Evolutionary conservation across 2,329 filamentous ascomycete species (phyloP), one percentile per base, ranked within the genome.

Genomic region (Pestalotiopsis sp.): DNA sequence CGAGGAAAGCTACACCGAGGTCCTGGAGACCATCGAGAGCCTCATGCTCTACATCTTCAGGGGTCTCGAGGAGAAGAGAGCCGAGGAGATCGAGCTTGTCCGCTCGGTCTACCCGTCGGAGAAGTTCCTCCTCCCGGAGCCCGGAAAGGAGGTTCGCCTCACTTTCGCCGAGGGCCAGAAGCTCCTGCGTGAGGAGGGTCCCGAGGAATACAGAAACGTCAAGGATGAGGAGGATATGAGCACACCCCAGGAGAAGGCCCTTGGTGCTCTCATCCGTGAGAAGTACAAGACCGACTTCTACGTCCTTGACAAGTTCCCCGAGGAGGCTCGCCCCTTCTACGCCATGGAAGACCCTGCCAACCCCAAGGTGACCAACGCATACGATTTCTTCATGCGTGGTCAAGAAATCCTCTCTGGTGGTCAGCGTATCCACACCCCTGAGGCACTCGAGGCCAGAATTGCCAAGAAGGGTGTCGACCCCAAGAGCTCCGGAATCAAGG

Each of bases 261-360:
- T 98, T 9, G 96, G 96, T 69, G 91, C 90, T 31, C 86, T 98
- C 62, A 90, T 98, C 73, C 91, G 93, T 68, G 87, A 93, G 75
- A 98, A 97, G 83, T 97, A 92, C 87, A 89, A 92, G 78, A 96
- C 94, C 70, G 96, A 99, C 83, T 98, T 98, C 84, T 98, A 97
- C 84, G 91, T 97, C 25, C 88, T 99, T 71, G 95, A 98, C 85
- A 96, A 98, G 83, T 99, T 97, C 86, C 96, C 96, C 59, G 90
- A 96, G 80, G 85, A 86, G 49, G 93, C 96, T 23, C 90, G 96
- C 38, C 95, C 95, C 4, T 97, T 97, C 82, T 98, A 98, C 82
- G 94, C 95, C 70, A 93, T 95, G 41, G 74, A 76, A 68, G 90
- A 90, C 72, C 87, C 87, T 4, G 81, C 85, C 62, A 87, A 91